A percentile compares a stretch with the other conserved stretches of the same genome.
These are phyloP conservation scores for Myxozyma neotropica DNA, from an alignment of 805 yeast species.

Conservation along the genomic window DNA sequence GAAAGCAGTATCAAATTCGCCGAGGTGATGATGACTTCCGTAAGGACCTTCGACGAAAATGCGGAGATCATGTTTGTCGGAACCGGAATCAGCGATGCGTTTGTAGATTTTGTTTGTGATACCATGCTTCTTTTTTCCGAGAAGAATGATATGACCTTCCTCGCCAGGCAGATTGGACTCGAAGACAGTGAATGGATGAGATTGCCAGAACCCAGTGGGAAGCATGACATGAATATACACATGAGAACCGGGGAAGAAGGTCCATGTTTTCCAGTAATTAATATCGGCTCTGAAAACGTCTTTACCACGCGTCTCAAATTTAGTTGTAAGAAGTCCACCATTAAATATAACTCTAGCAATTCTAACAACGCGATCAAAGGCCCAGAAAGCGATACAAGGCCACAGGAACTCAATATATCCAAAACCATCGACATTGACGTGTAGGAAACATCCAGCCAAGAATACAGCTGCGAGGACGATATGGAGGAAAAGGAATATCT, in stretches of 20 bases:
- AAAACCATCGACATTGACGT: conserved; percentile 55
- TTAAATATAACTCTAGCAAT: conserved; percentile 53
- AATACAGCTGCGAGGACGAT: conserved; percentile 57
- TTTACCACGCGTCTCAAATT: conserved; percentile 9
- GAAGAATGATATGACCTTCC: conserved; percentile 15
- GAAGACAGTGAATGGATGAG: conserved; percentile 31
- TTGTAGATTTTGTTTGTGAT: conserved; percentile 14
- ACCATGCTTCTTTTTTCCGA: conserved; percentile 14
- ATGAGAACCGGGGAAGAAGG: conserved; percentile 33
- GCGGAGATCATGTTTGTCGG: conserved; percentile 37
- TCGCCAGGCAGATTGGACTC: conserved; percentile 12
- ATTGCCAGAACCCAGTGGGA: conserved; percentile 28
- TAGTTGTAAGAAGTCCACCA: conserved; percentile 12
- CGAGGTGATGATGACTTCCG: conserved; percentile 52
- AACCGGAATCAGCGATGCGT: background rate
- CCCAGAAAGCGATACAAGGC: conserved; percentile 68
- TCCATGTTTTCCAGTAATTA: conserved; percentile 16
- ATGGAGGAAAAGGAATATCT: conserved; percentile 60
- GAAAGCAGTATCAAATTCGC: conserved; percentile 51
- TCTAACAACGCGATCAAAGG: conserved; percentile 63
- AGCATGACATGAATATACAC: conserved; percentile 30
- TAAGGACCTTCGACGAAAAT: conserved; percentile 61
- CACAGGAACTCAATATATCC: conserved; percentile 40
- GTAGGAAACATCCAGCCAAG: conserved; percentile 60
- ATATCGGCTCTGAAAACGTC: conserved; percentile 15